Evolutionary conservation across 2,329 filamentous ascomycete genomes (phyloP), one percentile per base, ranked within the genome.

Genomic region (Parafenestella ontariensis): DNA sequence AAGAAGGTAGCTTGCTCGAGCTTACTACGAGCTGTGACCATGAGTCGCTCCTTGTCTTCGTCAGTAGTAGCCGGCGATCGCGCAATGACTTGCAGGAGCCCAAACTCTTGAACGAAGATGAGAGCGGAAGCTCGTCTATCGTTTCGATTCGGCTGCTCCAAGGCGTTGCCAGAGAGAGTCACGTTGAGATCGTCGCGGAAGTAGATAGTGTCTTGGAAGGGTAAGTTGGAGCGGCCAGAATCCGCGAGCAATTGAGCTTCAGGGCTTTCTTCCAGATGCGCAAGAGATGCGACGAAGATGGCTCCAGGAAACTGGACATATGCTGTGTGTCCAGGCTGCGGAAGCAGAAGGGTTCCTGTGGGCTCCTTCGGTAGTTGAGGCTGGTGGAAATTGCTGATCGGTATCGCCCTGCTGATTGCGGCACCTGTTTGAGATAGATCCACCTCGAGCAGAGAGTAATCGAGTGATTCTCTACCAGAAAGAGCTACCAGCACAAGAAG

Each of bases 1-100:
- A 92, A 98, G 77, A 97, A 98, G 1, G 98, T 90, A 2, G 93
- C 93, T 77, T 99, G 93, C 70, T 97, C 92, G 36, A 99, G 83
- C 76, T 95, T 96, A 76, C 87, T 91, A 76, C 92, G 95, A 6
- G 91, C 90, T 1, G 90, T 93, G 15, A 96, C 85, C 61, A 78
- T 78, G 9, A 64, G 58, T 23, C 70, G 71, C 43, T 70, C 88
- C 18, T 54, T 50, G 10, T 65, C 58, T 13, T 62, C 50, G 4
- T 85, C 80, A 3, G 88, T 85, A 11, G 85, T 87, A 4, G 85
- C 85, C 23, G 89, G 79, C 15, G 85, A 80, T 24, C 85, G 69
- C 13, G 79, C 78, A 46, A 78, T 77, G 34, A 87, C 73, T 46
- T 85, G 81, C 44, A 87, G 72, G n/a, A 87, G 72, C 11, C 86